phyloP scores from a whole-genome alignment of 768 basidiomycete species.

The button mushroom (Agaricus bisporus) region DNA sequence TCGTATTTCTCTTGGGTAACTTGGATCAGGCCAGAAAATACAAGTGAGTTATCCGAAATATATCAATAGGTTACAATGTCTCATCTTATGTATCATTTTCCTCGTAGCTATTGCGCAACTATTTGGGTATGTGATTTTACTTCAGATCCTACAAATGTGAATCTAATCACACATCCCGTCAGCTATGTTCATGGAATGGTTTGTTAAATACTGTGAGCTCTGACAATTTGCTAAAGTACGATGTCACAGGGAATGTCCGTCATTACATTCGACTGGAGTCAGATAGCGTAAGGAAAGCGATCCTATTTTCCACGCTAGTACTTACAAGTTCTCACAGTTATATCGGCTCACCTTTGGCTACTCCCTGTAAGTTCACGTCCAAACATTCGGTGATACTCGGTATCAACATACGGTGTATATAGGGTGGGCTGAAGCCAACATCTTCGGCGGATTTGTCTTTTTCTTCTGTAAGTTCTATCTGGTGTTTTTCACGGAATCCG shows the following conservation, averaged over 20 bases:
- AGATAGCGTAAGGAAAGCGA: slow-evolving; percentile 43
- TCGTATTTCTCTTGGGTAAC: slow-evolving; percentile 57
- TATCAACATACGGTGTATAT: slow-evolving; percentile 2
- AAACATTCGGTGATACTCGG: neutral
- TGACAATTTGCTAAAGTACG: slow-evolving; percentile 19
- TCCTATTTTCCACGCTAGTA: neutral
- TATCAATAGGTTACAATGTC: neutral
- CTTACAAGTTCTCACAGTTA: slow-evolving; percentile 17
- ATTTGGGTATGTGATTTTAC: slow-evolving; percentile 31
- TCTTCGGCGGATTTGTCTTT: slow-evolving; percentile 51
- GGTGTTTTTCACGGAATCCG: neutral
- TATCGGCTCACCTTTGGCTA: slow-evolving; percentile 49
- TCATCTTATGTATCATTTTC: neutral
- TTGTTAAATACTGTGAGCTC: slow-evolving; percentile 11
- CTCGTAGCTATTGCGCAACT: slow-evolving; percentile 35
- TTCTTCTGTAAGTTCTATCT: slow-evolving; percentile 45
- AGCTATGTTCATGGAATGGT: slow-evolving; percentile 43
- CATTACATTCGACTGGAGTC: slow-evolving; percentile 48
- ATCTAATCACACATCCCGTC: neutral
- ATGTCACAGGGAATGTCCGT: slow-evolving; percentile 34
- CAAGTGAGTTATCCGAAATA: slow-evolving; percentile 27
- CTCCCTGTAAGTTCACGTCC: slow-evolving; percentile 26
- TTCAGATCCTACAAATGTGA: neutral
- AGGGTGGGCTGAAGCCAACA: slow-evolving; percentile 72
- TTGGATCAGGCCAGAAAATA: slow-evolving; percentile 44